These are phyloP conservation scores for Dryas drummondii DNA, from an alignment of 306 rosid genomes.

Conservation along the genomic window DNA sequence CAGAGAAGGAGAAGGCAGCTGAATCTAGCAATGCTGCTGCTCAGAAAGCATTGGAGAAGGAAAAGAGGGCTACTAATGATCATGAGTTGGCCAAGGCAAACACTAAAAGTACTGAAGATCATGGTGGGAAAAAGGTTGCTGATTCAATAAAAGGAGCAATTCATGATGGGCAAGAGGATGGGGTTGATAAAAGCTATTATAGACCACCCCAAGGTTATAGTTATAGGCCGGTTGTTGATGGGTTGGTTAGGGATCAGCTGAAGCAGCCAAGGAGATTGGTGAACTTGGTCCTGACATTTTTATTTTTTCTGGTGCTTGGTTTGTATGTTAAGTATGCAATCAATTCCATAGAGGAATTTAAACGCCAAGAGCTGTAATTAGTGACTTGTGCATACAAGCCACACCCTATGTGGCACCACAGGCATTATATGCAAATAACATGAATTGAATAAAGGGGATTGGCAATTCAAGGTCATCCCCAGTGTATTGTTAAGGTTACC, in stretches of 20 bases:
- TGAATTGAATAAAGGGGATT: slow-evolving; percentile 3
- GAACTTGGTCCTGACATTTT: slow-evolving; percentile 35
- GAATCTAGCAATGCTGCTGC: neutral
- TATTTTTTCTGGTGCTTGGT: slow-evolving; percentile 36
- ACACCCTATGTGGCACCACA: neutral
- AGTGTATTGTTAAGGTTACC: neutral
- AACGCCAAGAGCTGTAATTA: slow-evolving; percentile 12
- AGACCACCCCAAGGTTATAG: slow-evolving; percentile 12
- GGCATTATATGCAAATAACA: neutral
- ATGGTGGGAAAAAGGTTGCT: neutral
- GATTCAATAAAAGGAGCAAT: neutral
- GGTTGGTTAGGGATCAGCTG: slow-evolving; percentile 32
- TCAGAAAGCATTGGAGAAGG: neutral
- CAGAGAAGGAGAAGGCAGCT: slow-evolving; percentile 1
- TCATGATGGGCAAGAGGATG: neutral
- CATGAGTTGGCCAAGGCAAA: too few species aligned
- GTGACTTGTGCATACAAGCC: neutral
- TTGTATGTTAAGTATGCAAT: slow-evolving; percentile 32
- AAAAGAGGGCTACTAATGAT: neutral
- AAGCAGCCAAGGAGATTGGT: slow-evolving; percentile 33
- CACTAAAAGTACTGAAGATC: neutral
- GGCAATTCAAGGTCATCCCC: neutral
- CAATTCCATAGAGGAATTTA: slow-evolving; percentile 22
- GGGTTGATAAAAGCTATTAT: neutral
- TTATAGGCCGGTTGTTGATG: slow-evolving; percentile 6